These are phyloP conservation scores for Paraconiothyrium sp. DNA, from an alignment of 2,329 filamentous ascomycete genomes.

Conservation along the genomic window DNA sequence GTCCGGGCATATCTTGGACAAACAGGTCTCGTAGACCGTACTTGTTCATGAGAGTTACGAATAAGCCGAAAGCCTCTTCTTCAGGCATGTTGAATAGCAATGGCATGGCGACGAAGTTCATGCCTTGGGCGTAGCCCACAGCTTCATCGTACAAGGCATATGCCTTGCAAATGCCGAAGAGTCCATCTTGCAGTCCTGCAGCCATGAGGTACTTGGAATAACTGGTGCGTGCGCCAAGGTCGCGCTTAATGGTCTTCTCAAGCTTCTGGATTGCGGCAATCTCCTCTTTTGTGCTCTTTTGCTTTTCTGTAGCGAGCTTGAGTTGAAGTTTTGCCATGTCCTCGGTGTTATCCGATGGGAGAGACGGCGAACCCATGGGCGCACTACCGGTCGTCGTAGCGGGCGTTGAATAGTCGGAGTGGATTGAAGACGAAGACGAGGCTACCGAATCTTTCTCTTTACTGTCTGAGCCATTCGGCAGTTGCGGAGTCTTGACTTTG, in stretches of 20 bases:
- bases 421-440: constrained; percentile 86
- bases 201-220: constrained; percentile 96
- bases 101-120: constrained; percentile 99
- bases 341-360: constrained; percentile 67
- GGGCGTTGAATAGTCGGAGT: constrained; percentile 76
- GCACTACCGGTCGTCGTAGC: constrained; percentile 61
- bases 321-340: constrained; percentile 72
- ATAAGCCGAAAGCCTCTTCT: constrained; percentile 92
- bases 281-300: constrained; percentile 83
- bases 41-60: constrained; percentile 95
- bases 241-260: constrained; percentile 90
- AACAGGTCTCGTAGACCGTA: constrained; percentile 94
- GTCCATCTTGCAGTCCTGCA: constrained; percentile 87
- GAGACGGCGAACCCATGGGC: constrained; percentile 59
- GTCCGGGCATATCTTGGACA: constrained; percentile 92
- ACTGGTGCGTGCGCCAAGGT: constrained; percentile 90
- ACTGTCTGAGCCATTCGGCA: constrained; percentile 61
- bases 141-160: constrained; percentile 95
- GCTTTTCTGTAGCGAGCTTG: constrained; percentile 71
- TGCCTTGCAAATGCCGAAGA: constrained; percentile 96
- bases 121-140: constrained; percentile 96
- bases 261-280: constrained; percentile 77
- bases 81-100: constrained; percentile 98
- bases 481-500: constrained; percentile 33
- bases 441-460: constrained; percentile 73